A percentile compares a stretch with the other conserved stretches of the same genome.
phyloP scores from a whole-genome alignment of 2,329 filamentous ascomycete genomes.

The Boeremia exigua region DNA sequence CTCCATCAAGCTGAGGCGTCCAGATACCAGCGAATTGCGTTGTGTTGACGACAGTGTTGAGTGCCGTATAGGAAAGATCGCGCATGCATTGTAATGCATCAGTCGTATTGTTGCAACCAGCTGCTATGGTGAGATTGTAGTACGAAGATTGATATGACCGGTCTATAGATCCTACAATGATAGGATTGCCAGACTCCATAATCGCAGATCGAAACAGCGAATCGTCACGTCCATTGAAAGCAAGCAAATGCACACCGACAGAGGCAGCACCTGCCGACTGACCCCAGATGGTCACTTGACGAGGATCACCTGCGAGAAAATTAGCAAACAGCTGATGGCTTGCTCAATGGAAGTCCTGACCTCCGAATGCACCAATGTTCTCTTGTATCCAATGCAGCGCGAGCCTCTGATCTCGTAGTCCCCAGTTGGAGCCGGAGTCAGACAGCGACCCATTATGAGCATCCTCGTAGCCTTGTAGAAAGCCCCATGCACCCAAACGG shows the following conservation, averaged over 20 bases:
- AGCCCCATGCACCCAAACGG: constrained; percentile 34
- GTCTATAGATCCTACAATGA: constrained; percentile 27
- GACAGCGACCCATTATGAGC: constrained; percentile 23
- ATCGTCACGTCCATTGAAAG: constrained; percentile 49
- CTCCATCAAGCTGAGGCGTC: constrained; percentile 58
- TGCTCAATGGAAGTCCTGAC: no score
- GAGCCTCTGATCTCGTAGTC: constrained; percentile 60
- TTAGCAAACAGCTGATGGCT: no score
- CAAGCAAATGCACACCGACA: constrained; percentile 35
- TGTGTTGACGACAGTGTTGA: constrained; percentile 60
- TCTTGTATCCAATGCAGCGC: constrained; percentile 61
- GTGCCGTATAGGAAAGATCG: constrained; percentile 61
- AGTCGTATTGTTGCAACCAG: constrained; percentile 21
- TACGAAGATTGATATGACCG: constrained; percentile 26
- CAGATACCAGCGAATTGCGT: constrained; percentile 30
- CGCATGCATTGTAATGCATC: constrained; percentile 58
- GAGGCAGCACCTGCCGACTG: constrained; percentile 35
- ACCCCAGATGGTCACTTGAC: constrained; percentile 56
- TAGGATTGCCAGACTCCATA: constrained; percentile 49
- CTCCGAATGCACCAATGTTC: constrained; percentile 56
- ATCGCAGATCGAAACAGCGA: constrained; percentile 54
- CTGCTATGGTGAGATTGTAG: constrained; percentile 34
- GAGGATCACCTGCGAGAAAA: constrained; percentile 40
- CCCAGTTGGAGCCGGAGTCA: constrained; percentile 48
- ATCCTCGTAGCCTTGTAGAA: constrained; percentile 22